Evolutionary conservation across 768 basidiomycete genomes (phyloP), one percentile per base, ranked within the genome.

Genomic region (Boletus eberwhitei): DNA sequence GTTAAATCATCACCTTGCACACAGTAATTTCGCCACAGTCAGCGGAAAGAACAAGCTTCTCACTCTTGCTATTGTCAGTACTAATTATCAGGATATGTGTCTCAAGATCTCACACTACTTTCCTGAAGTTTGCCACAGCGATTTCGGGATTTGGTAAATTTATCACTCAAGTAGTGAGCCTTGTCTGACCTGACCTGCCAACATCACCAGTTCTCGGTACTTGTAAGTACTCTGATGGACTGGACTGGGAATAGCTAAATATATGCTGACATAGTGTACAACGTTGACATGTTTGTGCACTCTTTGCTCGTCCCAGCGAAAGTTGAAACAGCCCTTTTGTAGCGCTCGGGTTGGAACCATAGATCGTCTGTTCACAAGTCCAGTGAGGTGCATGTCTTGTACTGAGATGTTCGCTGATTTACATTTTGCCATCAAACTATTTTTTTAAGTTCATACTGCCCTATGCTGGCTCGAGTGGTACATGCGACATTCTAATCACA

Each of bases 31-130:
- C 21, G 37, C 16, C 16, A n/a, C 19, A 63, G 62, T 63, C 16
- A 62, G 61, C 14, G 57, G 50, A 29, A 59, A 53, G 9, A 63
- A 63, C 16, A 63, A 55, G 22, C 12, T 1, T 17, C 4, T 63
- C 5, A 62, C 61, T 8, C 12, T 53, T 11, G 8, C 8, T 7
- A 31, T 62, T 5, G 61, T 63, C 32, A 49, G 62, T 59, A 11
- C 34, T 6, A 4, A 38, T 22, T 24, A 17, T 29, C n/a, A 16
- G 9, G n/a, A 29, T 8, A 6, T 11, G 16, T 17, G 5, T 31
- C 37, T 42, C 36, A 19, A 8, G 29, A 16, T 24, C 24, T 60
- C 21, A 56, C 17, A 12, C 22, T 40, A 17, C 16, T 41, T 40
- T 36, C 17, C 5, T 39, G 35, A 14, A 62, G 60, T 17, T 50